phyloP scores from a whole-genome alignment of 306 rosid species.

The Cucumis hystrix region DNA sequence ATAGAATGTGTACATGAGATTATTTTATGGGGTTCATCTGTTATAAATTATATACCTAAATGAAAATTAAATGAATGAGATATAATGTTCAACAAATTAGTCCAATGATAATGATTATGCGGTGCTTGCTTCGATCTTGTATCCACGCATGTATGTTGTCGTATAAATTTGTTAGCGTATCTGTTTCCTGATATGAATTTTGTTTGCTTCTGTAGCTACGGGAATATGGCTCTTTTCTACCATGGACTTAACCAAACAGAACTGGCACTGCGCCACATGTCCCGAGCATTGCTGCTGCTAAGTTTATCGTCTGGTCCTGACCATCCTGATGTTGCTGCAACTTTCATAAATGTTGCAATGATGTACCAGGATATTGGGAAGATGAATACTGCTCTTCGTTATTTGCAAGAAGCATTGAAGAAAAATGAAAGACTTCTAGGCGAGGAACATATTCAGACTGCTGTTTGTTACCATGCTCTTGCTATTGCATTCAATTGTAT shows the following conservation, averaged over 20 bases:
- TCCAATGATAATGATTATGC: background rate
- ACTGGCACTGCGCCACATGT: constrained; percentile 93
- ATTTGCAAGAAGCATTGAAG: constrained; percentile 96
- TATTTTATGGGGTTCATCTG: background rate
- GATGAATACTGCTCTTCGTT: constrained; percentile 94
- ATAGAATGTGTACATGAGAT: background rate
- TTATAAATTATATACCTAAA: background rate
- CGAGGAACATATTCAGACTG: constrained; percentile 96
- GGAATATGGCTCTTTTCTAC: constrained; percentile 96
- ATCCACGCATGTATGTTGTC: background rate
- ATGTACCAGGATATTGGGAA: constrained; percentile 98
- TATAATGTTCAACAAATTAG: background rate
- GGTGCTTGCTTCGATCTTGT: background rate
- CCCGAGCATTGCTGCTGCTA: constrained; percentile 83
- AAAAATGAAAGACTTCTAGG: constrained; percentile 97
- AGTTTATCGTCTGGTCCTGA: constrained; percentile 96
- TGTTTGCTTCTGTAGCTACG: constrained; percentile 53
- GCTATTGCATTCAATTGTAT: constrained; percentile 95
- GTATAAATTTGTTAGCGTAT: background rate
- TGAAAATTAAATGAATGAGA: background rate
- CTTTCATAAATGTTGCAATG: constrained; percentile 92
- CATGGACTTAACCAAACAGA: constrained; percentile 95
- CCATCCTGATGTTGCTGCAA: constrained; percentile 97
- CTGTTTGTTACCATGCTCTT: constrained; percentile 97
- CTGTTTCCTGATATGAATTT: constrained; percentile 1